Percentiles rank a stretch among this genome's conserved stretches.
These are phyloP conservation scores for Solanum hybrid DNA, from an alignment of 305 asterid species.

Conservation along the genomic window DNA sequence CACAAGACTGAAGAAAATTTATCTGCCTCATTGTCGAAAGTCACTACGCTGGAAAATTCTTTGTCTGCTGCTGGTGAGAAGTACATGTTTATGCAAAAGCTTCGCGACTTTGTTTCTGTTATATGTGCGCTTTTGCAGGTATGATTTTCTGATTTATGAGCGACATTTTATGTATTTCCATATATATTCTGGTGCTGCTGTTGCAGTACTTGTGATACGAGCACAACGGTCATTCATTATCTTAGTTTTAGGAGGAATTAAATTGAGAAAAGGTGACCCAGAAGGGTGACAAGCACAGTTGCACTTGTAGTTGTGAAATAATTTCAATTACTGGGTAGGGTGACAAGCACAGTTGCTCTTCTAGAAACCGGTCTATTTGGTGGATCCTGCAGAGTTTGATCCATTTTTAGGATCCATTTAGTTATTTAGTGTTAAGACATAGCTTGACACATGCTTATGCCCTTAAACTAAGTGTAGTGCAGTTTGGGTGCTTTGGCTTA, in stretches of 20 bases:
- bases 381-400: background rate
- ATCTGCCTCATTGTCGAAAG: conserved; percentile 60
- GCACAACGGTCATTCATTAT: background rate
- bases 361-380: background rate
- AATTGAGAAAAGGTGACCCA: background rate
- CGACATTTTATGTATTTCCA: background rate
- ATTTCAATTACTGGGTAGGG: background rate
- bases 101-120: conserved; percentile 89
- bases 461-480: background rate
- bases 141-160: conserved; percentile 33
- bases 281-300: background rate
- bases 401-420: background rate
- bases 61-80: conserved; percentile 85
- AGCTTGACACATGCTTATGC: background rate
- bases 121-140: conserved; percentile 93
- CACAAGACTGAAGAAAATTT: conserved; percentile 63
- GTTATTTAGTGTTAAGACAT: background rate
- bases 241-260: no score
- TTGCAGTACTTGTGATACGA: background rate
- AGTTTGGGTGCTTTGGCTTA: background rate
- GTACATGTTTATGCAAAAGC: conserved; percentile 97
- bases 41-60: conserved; percentile 55
- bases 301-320: background rate
- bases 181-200: conserved; percentile 1
- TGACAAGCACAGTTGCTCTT: background rate